A percentile compares a stretch with the other conserved stretches of the same genome.
Conservation (phyloP, 306 rosid genomes). For the Betula pendula region DNA sequence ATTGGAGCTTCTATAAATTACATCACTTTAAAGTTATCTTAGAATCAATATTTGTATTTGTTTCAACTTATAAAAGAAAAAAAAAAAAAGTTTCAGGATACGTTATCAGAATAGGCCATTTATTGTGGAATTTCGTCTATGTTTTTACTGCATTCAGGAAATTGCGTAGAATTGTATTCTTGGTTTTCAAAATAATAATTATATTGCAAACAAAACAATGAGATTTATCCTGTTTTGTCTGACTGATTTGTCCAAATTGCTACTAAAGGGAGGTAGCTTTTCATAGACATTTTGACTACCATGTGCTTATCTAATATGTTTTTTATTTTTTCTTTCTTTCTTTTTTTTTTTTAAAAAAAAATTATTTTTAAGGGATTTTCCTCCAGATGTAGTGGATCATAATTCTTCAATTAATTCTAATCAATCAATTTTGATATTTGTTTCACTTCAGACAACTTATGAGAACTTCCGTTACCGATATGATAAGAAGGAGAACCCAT, state of each 20-base stretch:
- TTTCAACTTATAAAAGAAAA: too few relatives aligned
- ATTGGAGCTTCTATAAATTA: not conserved
- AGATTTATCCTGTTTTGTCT: not conserved
- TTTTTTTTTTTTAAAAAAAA: too few relatives aligned
- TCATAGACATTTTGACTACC: not conserved
- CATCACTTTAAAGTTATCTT: too few relatives aligned
- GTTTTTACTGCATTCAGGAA: too few relatives aligned
- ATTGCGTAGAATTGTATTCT: too few relatives aligned
- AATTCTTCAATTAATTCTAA: not conserved
- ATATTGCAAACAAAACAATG: not conserved
- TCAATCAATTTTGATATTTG: constrained; percentile 2
- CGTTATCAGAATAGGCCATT: not conserved
- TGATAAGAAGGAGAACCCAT: constrained; percentile 79
- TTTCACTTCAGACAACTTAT: constrained; percentile 75
- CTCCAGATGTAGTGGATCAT: not conserved
- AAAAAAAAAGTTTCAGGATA: too few relatives aligned
- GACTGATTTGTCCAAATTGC: not conserved
- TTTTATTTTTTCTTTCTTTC: not conserved
- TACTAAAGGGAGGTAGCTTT: not conserved
- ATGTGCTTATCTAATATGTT: not conserved
- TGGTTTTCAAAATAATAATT: too few relatives aligned
- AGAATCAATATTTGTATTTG: too few relatives aligned
- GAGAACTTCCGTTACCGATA: constrained; percentile 89
- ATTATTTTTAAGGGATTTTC: too few relatives aligned
- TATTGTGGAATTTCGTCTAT: too few relatives aligned